Conservation (phyloP, 371 early-diverging fungal genomes). For the Dinochytrium kinnereticum region DNA sequence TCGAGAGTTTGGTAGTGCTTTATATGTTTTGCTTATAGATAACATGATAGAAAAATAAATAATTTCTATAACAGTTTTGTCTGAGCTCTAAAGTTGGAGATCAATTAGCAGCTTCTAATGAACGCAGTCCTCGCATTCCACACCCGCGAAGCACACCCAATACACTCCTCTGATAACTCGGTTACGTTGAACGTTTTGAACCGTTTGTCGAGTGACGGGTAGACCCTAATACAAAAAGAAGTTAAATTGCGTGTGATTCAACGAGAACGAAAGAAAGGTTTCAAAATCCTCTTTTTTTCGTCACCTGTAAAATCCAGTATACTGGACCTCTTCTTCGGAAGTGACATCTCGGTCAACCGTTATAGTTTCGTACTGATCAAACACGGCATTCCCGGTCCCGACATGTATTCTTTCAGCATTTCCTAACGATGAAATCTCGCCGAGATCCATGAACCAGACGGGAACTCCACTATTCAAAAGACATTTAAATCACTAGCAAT, state of each 20-base stretch:
- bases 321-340: neutral
- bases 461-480: neutral
- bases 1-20: too few species aligned
- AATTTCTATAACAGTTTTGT: neutral
- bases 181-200: neutral
- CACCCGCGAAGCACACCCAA: neutral
- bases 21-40: too few species aligned
- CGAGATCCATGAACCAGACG: neutral
- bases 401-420: neutral
- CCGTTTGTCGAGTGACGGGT: neutral
- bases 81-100: neutral
- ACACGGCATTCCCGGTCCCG: neutral
- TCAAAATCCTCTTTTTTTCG: neutral
- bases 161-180: neutral
- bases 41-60: neutral
- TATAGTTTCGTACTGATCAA: neutral
- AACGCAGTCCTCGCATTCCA: constrained; percentile 14
- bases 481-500: too few species aligned
- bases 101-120: neutral
- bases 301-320: constrained; percentile 11
- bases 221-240: neutral
- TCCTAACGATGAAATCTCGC: neutral
- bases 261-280: neutral
- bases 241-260: neutral
- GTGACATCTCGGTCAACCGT: neutral